Evolutionary conservation across 148 eudicot genomes (phyloP), one percentile per base, ranked within the genome.

Genomic region (Cornus florida): DNA sequence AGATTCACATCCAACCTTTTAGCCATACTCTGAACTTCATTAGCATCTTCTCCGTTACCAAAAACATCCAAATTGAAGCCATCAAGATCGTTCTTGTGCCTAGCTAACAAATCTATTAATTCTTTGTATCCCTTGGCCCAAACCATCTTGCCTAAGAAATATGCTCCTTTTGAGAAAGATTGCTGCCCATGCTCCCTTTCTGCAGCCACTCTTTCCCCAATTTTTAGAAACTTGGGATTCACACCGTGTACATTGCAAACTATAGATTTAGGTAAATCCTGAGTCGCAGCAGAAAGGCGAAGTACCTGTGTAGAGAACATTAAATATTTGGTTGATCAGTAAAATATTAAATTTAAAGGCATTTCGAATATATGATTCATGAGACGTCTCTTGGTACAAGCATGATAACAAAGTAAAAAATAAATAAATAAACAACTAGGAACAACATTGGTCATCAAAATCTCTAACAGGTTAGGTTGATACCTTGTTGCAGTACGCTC

Each of bases 71-170:
- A 64, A 48, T 91, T 90, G 76, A 96, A 90, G 76, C 91, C 91
- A 82, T 87, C 83, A 57, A 96, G 92, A 73, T 93, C 99, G 28
- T 72, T 86, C 78, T 91, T 91, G 78, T 92, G 95, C 90, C 91
- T 93, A 19, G 98, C 90, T 71, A 96, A 82, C 85, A 96, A 83
- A 84, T 93, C 99, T 82, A 96, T 86, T 65, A 96, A 76, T 82
- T 96, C 99, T 80, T 80, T 82, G 68, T 93, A 96, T 78, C 99
- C 99, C 84, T 96, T 96, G 38, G 99, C 99, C 99, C 99, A 96
- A n/a, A 96, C 99, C 99, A 96, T 91, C 89, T 96, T 96, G 22
- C 99, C 99, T 75, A 96, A 84, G 82, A 96, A 96, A 88, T 96
- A 96, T 71, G 99, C 99, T 82, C 99, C 99, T 81, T 96, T 91